A percentile compares a stretch with the other conserved stretches of the same genome.
These are phyloP conservation scores for Geotrichum klebahnii DNA, from an alignment of 1,139 yeast species.

Conservation along the genomic window DNA sequence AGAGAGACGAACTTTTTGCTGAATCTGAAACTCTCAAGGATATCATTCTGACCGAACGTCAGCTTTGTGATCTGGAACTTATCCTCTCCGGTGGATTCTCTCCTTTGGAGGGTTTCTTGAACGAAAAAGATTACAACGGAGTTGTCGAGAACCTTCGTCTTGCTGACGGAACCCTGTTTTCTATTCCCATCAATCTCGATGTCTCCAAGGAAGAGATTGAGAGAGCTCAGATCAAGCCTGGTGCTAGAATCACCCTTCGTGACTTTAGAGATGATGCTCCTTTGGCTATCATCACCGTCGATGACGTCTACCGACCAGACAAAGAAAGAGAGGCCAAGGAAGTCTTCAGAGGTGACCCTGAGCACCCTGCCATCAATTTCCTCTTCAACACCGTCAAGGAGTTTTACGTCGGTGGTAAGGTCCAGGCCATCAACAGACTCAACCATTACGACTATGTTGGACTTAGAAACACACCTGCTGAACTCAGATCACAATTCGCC, in stretches of 20 bases:
- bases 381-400: conserved; percentile 73
- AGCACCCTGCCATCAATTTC: conserved; percentile 87
- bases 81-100: conserved; percentile 93
- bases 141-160: conserved; percentile 78
- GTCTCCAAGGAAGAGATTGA: conserved; percentile 55
- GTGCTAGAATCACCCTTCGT: conserved; percentile 65
- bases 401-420: conserved; percentile 77
- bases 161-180: conserved; percentile 76
- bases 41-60: conserved; percentile 72
- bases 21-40: conserved; percentile 57
- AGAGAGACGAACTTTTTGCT: conserved; percentile 51
- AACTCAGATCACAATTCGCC: conserved; percentile 76
- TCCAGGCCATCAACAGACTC: conserved; percentile 80
- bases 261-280: conserved; percentile 81
- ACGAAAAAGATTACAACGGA: conserved; percentile 70
- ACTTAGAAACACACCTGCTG: conserved; percentile 84
- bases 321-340: conserved; percentile 73
- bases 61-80: conserved; percentile 87
- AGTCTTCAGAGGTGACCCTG: conserved; percentile 95
- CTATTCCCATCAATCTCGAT: conserved; percentile 90
- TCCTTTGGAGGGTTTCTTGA: conserved; percentile 82
- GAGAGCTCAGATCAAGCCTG: conserved; percentile 43
- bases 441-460: conserved; percentile 88
- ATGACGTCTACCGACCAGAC: conserved; percentile 76
- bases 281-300: conserved; percentile 74